Conservation (phyloP, 2,329 filamentous ascomycete genomes). For the Hypomyces perniciosus region DNA sequence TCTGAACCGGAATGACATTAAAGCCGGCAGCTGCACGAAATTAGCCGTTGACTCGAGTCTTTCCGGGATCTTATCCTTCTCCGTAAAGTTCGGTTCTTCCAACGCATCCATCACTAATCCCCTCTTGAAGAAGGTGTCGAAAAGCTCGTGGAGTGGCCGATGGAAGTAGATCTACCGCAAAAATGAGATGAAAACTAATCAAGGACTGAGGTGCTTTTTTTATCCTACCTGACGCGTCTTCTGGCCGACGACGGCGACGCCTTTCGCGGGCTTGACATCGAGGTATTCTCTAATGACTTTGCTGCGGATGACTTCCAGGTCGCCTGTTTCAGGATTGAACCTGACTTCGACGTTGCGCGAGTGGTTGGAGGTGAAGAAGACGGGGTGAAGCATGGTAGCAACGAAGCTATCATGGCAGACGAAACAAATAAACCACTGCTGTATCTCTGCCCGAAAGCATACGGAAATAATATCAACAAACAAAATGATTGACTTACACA, state of each 20-base stretch:
- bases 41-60: conserved; percentile 32
- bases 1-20: conserved; percentile 20
- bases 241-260: conserved; percentile 31
- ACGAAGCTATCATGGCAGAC: conserved; percentile 32
- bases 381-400: conserved; percentile 42
- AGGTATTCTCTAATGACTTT: conserved; percentile 38
- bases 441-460: not conserved
- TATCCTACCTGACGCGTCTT: conserved; percentile 27
- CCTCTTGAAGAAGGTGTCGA: conserved; percentile 36
- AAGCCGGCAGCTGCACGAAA: conserved; percentile 32
- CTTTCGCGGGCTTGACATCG: conserved; percentile 32
- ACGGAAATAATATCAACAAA: not conserved
- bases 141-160: conserved; percentile 38
- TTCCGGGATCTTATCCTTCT: conserved; percentile 24
- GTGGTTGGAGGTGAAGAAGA: conserved; percentile 41
- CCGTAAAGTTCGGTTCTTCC: conserved; percentile 40
- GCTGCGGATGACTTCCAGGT: conserved; percentile 28
- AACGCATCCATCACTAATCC: conserved; percentile 39
- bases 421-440: not conserved
- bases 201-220: not conserved
- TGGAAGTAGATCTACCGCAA: conserved; percentile 34
- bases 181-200: not conserved
- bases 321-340: conserved; percentile 30
- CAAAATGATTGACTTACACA: conserved; percentile 28
- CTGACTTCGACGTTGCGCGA: conserved; percentile 33